Conservation (phyloP, 2,329 filamentous ascomycete species). For the Arthrocladium fulminans region DNA sequence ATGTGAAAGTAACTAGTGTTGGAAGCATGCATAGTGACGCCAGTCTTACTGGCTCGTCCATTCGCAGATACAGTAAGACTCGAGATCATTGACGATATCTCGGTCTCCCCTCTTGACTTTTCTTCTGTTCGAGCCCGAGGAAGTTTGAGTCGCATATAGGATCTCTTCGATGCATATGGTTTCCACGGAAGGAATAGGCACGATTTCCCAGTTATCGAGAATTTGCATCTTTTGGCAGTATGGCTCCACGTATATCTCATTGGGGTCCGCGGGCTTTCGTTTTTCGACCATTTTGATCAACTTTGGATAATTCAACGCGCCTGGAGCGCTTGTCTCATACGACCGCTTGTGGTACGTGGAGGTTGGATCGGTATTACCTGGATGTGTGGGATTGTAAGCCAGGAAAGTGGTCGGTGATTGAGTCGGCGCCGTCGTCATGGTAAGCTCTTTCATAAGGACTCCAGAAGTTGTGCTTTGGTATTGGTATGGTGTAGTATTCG, state of each 20-base stretch:
- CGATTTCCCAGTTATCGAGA: slow-evolving; percentile 41
- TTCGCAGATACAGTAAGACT: slow-evolving; percentile 22
- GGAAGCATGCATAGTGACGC: background rate
- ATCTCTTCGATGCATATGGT: slow-evolving; percentile 20
- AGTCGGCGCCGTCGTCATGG: slow-evolving; percentile 4
- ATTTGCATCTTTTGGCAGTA: slow-evolving; percentile 60
- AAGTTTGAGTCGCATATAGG: slow-evolving; percentile 9
- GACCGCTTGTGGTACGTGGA: slow-evolving; percentile 18
- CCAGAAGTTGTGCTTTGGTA: slow-evolving; percentile 1
- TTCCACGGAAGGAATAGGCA: slow-evolving; percentile 24
- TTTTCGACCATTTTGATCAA: slow-evolving; percentile 60
- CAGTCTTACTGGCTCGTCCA: slow-evolving; percentile 16
- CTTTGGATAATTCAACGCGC: slow-evolving; percentile 35
- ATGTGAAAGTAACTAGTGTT: background rate
- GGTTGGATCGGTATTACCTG: slow-evolving; percentile 4
- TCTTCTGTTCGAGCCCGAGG: background rate
- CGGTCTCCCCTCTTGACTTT: background rate
- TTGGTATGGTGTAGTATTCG: slow-evolving; percentile 11
- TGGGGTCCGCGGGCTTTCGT: slow-evolving; percentile 35
- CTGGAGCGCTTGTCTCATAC: slow-evolving; percentile 15
- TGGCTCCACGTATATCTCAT: slow-evolving; percentile 29
- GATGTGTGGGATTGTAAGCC: slow-evolving; percentile 20
- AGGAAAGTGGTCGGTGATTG: slow-evolving; percentile 6
- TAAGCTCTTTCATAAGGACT: background rate
- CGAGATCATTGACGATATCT: slow-evolving; percentile 10